A percentile compares a stretch with the other conserved stretches of the same genome.
These are phyloP conservation scores for Herpomyces periplanetae DNA, from an alignment of 2,329 filamentous ascomycete species.

Conservation along the genomic window DNA sequence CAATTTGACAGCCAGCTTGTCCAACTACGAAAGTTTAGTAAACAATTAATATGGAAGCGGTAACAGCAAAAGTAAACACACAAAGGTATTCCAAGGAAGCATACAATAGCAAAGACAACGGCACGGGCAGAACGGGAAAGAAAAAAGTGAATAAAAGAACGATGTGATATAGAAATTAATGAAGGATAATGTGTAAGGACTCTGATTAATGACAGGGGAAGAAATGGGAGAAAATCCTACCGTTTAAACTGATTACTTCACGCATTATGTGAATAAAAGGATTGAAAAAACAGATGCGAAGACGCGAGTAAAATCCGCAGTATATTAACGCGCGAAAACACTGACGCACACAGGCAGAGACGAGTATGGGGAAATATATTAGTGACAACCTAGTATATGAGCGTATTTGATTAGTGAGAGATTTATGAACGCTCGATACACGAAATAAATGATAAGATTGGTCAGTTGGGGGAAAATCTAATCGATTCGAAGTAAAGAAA, in stretches of 20 bases:
- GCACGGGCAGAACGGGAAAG: conserved; percentile 2
- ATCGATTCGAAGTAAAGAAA: conserved; percentile 15
- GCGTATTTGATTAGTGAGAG: no score
- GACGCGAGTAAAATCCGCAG: no score
- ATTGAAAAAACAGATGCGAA: no score
- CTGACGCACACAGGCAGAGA: no score
- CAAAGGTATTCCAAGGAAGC: conserved; percentile 4
- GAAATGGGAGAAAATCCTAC: conserved; percentile 19
- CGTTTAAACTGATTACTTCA: conserved; percentile 98
- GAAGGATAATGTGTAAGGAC: conserved; percentile 6
- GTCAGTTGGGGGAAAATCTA: no score
- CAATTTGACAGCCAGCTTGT: conserved; percentile 98
- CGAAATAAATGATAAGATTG: no score
- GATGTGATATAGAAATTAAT: conserved; percentile 8
- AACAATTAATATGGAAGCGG: conserved; percentile 12
- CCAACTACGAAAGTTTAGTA: conserved; percentile 27
- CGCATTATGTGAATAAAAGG: no score
- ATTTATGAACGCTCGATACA: no score
- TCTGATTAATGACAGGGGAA: no score
- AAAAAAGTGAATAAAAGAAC: conserved; percentile 3
- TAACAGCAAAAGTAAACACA: conserved; percentile 1
- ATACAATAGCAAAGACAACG: conserved; percentile 4
- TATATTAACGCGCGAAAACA: no score
- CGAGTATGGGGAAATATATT: no score
- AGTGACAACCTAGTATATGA: no score